phyloP scores from a whole-genome alignment of 495 filamentous ascomycete species.

The Coniosporium apollinis region DNA sequence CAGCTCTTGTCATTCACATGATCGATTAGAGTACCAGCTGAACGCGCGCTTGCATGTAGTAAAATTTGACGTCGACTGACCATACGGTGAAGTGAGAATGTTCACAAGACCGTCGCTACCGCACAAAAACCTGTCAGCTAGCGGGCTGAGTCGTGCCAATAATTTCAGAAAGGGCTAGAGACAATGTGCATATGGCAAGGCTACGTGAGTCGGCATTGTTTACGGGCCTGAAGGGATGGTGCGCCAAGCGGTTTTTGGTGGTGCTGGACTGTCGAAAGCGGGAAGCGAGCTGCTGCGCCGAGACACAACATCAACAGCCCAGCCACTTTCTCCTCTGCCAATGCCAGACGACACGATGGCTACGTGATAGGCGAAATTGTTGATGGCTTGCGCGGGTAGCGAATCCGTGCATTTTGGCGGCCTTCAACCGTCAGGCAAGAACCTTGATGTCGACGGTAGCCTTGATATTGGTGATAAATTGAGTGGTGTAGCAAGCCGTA shows the following conservation, averaged over 20 bases:
- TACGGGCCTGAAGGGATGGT: background rate
- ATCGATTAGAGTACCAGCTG: conserved; percentile 2
- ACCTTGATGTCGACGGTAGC: too few species aligned
- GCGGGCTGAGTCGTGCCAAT: background rate
- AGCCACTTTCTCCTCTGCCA: too few species aligned
- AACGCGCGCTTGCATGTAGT: conserved; percentile 5
- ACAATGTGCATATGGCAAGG: background rate
- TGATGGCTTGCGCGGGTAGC: too few species aligned
- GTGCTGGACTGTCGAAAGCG: too few species aligned
- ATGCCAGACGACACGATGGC: too few species aligned
- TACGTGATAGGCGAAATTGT: too few species aligned
- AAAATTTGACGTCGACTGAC: conserved; percentile 6
- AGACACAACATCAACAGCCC: too few species aligned
- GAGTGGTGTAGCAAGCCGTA: too few species aligned
- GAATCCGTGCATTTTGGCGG: too few species aligned
- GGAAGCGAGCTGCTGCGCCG: too few species aligned
- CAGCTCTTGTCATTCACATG: conserved; percentile 6
- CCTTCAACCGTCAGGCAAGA: too few species aligned
- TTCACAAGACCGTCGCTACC: background rate
- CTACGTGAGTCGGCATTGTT: background rate
- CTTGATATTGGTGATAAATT: too few species aligned
- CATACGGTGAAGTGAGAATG: background rate
- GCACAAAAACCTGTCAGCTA: background rate
- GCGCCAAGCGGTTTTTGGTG: background rate
- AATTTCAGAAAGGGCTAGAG: background rate